A percentile compares a stretch with the other conserved stretches of the same genome.
phyloP scores from a whole-genome alignment of 2,329 filamentous ascomycete species.

The Pyricularia grisea region DNA sequence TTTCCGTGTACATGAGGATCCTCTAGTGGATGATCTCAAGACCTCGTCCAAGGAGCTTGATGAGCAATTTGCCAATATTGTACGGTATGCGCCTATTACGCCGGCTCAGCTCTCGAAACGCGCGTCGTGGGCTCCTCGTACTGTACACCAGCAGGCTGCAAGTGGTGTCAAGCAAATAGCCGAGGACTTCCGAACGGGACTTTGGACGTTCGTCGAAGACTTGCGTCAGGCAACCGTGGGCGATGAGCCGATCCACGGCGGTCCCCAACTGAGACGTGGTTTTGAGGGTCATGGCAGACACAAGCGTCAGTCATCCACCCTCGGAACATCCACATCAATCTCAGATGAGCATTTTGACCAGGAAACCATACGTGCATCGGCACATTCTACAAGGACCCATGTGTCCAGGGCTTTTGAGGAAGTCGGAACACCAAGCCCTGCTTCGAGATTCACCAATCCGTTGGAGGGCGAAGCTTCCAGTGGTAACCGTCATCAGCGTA shows the following conservation, averaged over 20 bases:
- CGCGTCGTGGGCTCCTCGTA: slow-evolving; percentile 50
- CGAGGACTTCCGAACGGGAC: slow-evolving; percentile 77
- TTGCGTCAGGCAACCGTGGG: slow-evolving; percentile 92
- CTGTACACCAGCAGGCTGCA: slow-evolving; percentile 27
- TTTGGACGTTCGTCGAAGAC: slow-evolving; percentile 94
- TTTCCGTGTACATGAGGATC: slow-evolving; percentile 33
- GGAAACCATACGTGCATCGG: slow-evolving; percentile 36
- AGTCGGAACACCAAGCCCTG: slow-evolving; percentile 15
- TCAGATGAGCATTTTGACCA: slow-evolving; percentile 20
- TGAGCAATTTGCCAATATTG: slow-evolving; percentile 17
- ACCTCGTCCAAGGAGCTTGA: slow-evolving; percentile 21
- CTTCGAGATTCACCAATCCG: slow-evolving; percentile 14
- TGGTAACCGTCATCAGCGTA: slow-evolving; percentile 14
- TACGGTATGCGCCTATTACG: slow-evolving; percentile 21
- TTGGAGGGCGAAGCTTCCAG: slow-evolving; percentile 9
- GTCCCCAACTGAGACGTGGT: slow-evolving; percentile 10
- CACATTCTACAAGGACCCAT: slow-evolving; percentile 28
- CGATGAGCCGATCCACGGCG: slow-evolving; percentile 69
- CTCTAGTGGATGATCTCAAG: slow-evolving; percentile 30
- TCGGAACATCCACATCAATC: not conserved
- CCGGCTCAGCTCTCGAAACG: slow-evolving; percentile 38
- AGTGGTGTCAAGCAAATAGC: slow-evolving; percentile 65
- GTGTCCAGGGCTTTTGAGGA: slow-evolving; percentile 31
- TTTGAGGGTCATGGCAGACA: not conserved
- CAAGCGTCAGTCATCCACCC: not conserved